Evolutionary conservation across 768 basidiomycete species (phyloP).

Genomic region (Clavaria fumosa): DNA sequence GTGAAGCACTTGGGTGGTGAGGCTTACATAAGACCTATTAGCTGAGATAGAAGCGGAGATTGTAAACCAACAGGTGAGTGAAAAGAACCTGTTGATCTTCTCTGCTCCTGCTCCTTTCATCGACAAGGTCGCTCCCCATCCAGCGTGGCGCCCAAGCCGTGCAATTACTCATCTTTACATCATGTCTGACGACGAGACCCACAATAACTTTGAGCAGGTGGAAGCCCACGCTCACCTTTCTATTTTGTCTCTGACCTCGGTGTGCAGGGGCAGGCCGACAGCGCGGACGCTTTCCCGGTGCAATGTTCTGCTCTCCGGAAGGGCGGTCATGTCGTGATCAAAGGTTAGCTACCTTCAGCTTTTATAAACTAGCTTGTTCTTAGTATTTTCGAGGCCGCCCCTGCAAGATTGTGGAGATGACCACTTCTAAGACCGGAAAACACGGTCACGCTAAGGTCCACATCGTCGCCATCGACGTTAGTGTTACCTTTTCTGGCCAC

Average conservation of each 20-base stretch:
- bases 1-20: too few species aligned
- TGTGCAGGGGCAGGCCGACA: slow-evolving; percentile 30
- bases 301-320: slow-evolving; percentile 95
- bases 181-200: slow-evolving; percentile 84
- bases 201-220: slow-evolving; percentile 80
- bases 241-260: neutral
- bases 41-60: too few species aligned
- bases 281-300: slow-evolving; percentile 74
- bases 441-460: slow-evolving; percentile 99
- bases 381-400: slow-evolving; percentile 47
- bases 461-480: slow-evolving; percentile 88
- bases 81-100: neutral
- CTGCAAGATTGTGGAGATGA: slow-evolving; percentile 99
- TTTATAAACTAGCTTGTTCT: too few species aligned
- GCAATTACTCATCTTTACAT: slow-evolving; percentile 23
- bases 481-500: slow-evolving; percentile 19
- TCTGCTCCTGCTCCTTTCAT: neutral
- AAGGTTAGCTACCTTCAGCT: slow-evolving; percentile 30
- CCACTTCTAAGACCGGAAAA: slow-evolving; percentile 99
- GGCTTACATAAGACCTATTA: too few species aligned
- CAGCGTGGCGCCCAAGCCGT: too few species aligned
- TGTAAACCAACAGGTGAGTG: too few species aligned
- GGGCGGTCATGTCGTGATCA: slow-evolving; percentile 92
- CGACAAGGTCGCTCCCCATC: too few species aligned
- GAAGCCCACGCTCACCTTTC: slow-evolving; percentile 10